Percentiles rank a stretch among this genome's conserved stretches.
These are phyloP conservation scores for Ajuga chamaepitys DNA, from an alignment of 257 asterid genomes.

Conservation along the genomic window DNA sequence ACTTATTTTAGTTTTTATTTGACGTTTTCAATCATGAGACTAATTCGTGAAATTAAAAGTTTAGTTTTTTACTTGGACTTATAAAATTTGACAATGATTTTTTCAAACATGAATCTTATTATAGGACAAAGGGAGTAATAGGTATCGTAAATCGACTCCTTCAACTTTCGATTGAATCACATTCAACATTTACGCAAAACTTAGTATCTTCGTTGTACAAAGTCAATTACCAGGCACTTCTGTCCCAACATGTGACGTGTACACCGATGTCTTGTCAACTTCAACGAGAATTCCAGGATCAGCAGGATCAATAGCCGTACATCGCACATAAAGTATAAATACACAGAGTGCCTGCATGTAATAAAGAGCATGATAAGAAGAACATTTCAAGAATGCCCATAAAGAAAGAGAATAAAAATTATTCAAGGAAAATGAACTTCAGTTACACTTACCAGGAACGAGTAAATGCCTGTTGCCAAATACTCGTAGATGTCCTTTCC, in stretches of 20 bases:
- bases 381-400: neutral
- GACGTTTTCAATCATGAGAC: no score
- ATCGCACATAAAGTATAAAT: slow-evolving; percentile 72
- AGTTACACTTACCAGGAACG: slow-evolving; percentile 65
- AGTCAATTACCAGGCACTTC: slow-evolving; percentile 58
- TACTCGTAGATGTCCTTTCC: slow-evolving; percentile 84
- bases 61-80: no score
- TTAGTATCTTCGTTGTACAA: neutral
- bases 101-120: neutral
- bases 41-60: no score
- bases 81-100: no score
- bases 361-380: slow-evolving; percentile 14
- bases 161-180: neutral
- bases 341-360: slow-evolving; percentile 65
- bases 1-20: no score
- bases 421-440: slow-evolving; percentile 13
- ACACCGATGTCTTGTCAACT: slow-evolving; percentile 48
- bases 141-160: neutral
- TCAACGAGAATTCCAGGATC: slow-evolving; percentile 88
- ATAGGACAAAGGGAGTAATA: neutral
- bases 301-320: slow-evolving; percentile 96
- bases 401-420: neutral
- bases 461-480: slow-evolving; percentile 74
- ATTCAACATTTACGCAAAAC: neutral
- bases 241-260: slow-evolving; percentile 52